Percentiles rank a stretch among this genome's conserved stretches.
phyloP scores from a whole-genome alignment of 495 filamentous ascomycete species.

The Aspergillus mulundensis region DNA sequence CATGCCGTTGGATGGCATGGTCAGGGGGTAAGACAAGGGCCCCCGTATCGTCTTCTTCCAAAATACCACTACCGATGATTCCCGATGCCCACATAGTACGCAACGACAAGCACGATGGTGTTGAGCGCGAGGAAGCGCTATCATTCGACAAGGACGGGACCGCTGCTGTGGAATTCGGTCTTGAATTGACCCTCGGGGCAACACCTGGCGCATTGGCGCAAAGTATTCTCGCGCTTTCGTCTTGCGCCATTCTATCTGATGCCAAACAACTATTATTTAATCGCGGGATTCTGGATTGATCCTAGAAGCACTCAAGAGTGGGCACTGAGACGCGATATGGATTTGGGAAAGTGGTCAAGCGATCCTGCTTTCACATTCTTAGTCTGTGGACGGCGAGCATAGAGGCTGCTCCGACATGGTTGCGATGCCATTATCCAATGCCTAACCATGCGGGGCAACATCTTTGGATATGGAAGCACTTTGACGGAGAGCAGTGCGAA shows the following conservation, averaged over 20 bases:
- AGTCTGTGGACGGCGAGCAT: slow-evolving; percentile 17
- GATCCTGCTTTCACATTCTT: slow-evolving; percentile 23
- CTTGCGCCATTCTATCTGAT: slow-evolving; percentile 1
- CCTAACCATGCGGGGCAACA: slow-evolving; percentile 8
- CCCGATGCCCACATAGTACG: slow-evolving; percentile 20
- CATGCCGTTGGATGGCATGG: slow-evolving; percentile 1
- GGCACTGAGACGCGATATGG: slow-evolving; percentile 12
- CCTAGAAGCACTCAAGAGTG: slow-evolving; percentile 1
- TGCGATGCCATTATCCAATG: slow-evolving; percentile 5
- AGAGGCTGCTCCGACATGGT: slow-evolving; percentile 9
- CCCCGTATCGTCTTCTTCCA: slow-evolving; percentile 25
- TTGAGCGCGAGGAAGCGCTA: slow-evolving; percentile 13
- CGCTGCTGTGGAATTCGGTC: not conserved
- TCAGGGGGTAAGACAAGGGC: slow-evolving; percentile 23
- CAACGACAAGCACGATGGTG: slow-evolving; percentile 16
- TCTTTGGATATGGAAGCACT: not conserved
- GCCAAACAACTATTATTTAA: not conserved
- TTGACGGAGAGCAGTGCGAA: not conserved
- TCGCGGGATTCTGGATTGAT: not conserved
- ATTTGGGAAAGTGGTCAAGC: slow-evolving; percentile 7
- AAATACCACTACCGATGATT: slow-evolving; percentile 16
- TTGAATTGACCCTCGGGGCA: not conserved
- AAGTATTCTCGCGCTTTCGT: not conserved
- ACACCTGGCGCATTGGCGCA: not conserved
- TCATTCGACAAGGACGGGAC: slow-evolving; percentile 24